Evolutionary conservation across 768 basidiomycete genomes (phyloP), one percentile per base, ranked within the genome.

Genomic region (Paxillus rubicundulus): DNA sequence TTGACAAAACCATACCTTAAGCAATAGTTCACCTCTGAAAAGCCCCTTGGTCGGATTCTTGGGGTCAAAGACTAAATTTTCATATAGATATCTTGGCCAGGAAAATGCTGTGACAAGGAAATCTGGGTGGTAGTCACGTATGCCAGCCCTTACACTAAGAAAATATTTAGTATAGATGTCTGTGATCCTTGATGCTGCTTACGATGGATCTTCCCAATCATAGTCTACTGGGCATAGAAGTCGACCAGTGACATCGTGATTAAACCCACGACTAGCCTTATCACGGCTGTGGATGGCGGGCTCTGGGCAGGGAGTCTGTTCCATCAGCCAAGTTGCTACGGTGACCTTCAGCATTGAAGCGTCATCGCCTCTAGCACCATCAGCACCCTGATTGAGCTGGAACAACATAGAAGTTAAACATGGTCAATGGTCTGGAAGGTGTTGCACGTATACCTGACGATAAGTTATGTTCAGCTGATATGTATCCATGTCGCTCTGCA

Each of bases 11-110:
- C 52, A 16, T 28, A 64, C 63, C 57, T 53, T 58, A 6, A 63
- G n/a, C 3, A 66, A 41, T 1, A 63, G 4, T 4, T 44, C 20
- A 3, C 58, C 50, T 34, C 57, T 55, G 45, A 67, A 60, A 6
- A 64, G 51, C n/a, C 61, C 57, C 18, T 55, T 47, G 20, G 46
- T 42, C 18, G 54, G 53, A 12, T 59, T 30, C 16, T 44, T 30
- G 10, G 43, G 53, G 46, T 56, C 52, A 24, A 43, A 56, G 18
- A 30, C 13, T n/a, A 18, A 24, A 2, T 45, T 41, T 5, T 49
- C 12, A 40, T 64, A 68, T 6, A 66, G 42, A 37, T 61, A 64
- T 1, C 16, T 27, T 9, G 58, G 61, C 63, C 63, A 64, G 1
- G 43, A 48, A 13, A 54, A 18, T 7, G 55, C 55, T 1, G 56